Percentiles rank a stretch among this genome's conserved stretches.
Conservation (phyloP, 257 asterid genomes). For the Nicotiana noctiflora region DNA sequence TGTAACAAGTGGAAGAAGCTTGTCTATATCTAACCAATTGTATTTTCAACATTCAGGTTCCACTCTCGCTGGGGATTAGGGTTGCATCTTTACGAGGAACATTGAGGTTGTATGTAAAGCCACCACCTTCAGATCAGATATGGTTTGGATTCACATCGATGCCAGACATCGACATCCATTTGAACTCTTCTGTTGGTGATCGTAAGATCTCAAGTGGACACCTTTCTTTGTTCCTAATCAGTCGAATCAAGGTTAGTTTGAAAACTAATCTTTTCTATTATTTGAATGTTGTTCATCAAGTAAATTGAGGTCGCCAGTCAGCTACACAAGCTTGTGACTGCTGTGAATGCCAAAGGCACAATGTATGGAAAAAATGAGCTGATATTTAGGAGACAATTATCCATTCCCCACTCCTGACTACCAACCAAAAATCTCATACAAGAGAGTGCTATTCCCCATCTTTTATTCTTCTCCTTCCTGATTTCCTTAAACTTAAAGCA, state of each 20-base stretch:
- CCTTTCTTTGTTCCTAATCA: slow-evolving; percentile 61
- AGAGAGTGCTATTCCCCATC: neutral
- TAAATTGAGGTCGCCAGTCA: neutral
- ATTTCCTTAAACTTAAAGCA: neutral
- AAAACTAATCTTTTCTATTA: neutral
- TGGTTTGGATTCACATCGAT: slow-evolving; percentile 87
- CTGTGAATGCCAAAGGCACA: neutral
- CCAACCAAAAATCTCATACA: neutral
- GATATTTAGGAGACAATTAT: neutral
- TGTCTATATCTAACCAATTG: slow-evolving; percentile 12
- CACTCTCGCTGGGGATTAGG: slow-evolving; percentile 65
- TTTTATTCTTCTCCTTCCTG: neutral
- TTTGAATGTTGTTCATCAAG: neutral
- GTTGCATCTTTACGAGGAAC: slow-evolving; percentile 84
- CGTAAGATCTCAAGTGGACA: slow-evolving; percentile 75
- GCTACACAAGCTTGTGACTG: neutral
- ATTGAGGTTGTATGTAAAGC: slow-evolving; percentile 58
- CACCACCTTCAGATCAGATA: slow-evolving; percentile 96
- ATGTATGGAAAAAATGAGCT: neutral
- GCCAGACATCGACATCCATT: slow-evolving; percentile 81
- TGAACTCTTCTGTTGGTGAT: slow-evolving; percentile 81
- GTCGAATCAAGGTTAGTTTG: slow-evolving; percentile 71
- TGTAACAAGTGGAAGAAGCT: neutral
- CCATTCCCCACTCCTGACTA: neutral
- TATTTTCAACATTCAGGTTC: slow-evolving; percentile 52